phyloP scores from a whole-genome alignment of 495 filamentous ascomycete species.

The Glonium stellatum region DNA sequence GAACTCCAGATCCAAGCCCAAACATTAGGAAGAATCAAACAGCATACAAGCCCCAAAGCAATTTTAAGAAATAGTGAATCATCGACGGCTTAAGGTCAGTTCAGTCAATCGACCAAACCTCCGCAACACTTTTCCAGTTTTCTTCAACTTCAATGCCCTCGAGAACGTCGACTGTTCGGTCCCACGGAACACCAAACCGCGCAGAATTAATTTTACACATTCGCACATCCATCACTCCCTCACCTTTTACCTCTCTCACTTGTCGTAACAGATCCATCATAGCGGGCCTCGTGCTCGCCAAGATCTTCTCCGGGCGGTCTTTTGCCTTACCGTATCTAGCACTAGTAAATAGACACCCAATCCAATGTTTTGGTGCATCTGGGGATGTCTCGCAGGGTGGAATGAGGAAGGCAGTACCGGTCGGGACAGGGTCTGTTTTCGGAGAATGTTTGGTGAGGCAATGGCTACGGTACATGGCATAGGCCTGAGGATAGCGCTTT shows the following conservation, averaged over 20 bases:
- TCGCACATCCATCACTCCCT: slow-evolving; percentile 23
- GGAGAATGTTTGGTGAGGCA: slow-evolving; percentile 21
- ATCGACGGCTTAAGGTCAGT: background rate
- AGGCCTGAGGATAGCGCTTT: slow-evolving; percentile 33
- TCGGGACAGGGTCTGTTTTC: slow-evolving; percentile 18
- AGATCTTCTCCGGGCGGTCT: slow-evolving; percentile 28
- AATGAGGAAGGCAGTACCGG: slow-evolving; percentile 35
- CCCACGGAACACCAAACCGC: slow-evolving; percentile 36
- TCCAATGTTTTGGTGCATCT: slow-evolving; percentile 26
- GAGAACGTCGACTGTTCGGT: slow-evolving; percentile 30
- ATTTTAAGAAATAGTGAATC: too few relatives aligned
- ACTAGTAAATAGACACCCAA: slow-evolving; percentile 39
- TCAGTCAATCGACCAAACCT: slow-evolving; percentile 23
- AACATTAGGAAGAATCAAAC: too few relatives aligned
- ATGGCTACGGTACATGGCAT: slow-evolving; percentile 27
- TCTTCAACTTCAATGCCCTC: slow-evolving; percentile 30
- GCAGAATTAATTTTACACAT: slow-evolving; percentile 40
- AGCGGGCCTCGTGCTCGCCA: slow-evolving; percentile 32
- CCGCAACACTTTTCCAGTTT: slow-evolving; percentile 9
- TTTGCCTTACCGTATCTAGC: slow-evolving; percentile 27
- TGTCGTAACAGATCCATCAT: slow-evolving; percentile 31
- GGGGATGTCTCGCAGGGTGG: slow-evolving; percentile 26
- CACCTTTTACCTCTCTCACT: slow-evolving; percentile 16
- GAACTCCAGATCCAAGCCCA: too few relatives aligned
- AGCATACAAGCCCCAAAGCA: too few relatives aligned